Conservation (phyloP, 768 basidiomycete species). For the Russula sp. region DNA sequence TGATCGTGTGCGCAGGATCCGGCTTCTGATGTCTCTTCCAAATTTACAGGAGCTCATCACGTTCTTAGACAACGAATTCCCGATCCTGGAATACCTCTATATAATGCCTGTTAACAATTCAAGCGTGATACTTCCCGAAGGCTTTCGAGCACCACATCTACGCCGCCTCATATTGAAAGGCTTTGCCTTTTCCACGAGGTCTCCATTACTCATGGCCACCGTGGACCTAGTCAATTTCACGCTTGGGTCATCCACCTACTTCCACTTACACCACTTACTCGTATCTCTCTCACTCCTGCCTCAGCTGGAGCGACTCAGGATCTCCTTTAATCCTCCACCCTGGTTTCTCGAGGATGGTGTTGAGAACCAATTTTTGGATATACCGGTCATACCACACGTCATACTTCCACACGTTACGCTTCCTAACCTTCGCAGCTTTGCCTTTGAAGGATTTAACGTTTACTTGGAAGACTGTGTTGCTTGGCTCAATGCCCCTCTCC, state of each 20-base stretch:
- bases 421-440: neutral
- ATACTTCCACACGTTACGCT: too few relatives aligned
- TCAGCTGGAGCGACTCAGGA: neutral
- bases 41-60: neutral
- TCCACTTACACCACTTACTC: neutral
- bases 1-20: neutral
- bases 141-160: neutral
- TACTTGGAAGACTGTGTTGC: neutral
- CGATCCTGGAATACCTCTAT: neutral
- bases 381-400: neutral
- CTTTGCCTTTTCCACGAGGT: neutral
- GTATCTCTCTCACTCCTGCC: neutral
- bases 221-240: neutral
- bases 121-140: neutral
- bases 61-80: neutral
- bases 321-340: neutral
- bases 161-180: neutral
- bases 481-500: neutral
- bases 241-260: neutral
- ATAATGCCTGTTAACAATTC: neutral
- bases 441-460: neutral
- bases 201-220: neutral
- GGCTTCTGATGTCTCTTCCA: neutral
- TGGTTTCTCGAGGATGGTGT: neutral
- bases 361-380: neutral